Percentiles rank a stretch among this genome's conserved stretches.
phyloP scores from a whole-genome alignment of 2,329 filamentous ascomycete species.

The Rosellinia necatrix region DNA sequence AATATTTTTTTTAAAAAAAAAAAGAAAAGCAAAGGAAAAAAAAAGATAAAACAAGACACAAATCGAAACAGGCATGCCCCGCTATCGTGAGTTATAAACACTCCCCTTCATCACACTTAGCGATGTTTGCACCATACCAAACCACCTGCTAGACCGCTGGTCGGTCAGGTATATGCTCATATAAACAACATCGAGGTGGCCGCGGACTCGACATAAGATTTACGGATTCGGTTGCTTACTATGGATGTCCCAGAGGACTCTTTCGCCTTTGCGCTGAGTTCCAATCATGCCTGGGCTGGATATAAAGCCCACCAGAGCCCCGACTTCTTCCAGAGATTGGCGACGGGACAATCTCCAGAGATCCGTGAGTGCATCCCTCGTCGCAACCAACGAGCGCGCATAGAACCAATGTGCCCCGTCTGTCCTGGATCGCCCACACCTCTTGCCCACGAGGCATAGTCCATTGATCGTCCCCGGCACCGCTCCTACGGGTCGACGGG shows the following conservation, averaged over 20 bases:
- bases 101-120: neutral
- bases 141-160: neutral
- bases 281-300: slow-evolving; percentile 72
- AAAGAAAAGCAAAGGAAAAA: no score
- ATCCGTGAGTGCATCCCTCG: slow-evolving; percentile 53
- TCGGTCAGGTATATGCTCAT: neutral
- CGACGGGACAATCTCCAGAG: slow-evolving; percentile 67
- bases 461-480: neutral
- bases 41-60: no score
- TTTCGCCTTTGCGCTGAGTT: slow-evolving; percentile 66
- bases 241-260: slow-evolving; percentile 53
- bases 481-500: no score
- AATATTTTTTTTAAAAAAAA: no score
- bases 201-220: neutral
- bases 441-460: neutral
- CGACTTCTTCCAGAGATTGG: slow-evolving; percentile 70
- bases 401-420: no score
- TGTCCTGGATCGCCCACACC: neutral
- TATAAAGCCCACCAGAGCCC: slow-evolving; percentile 69
- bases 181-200: slow-evolving; percentile 3
- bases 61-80: slow-evolving; percentile 24
- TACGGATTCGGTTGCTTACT: slow-evolving; percentile 30
- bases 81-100: slow-evolving; percentile 24
- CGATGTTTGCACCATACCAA: neutral
- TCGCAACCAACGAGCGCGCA: neutral